Evolutionary conservation across 306 rosid species (phyloP).

Genomic region (Vicia faba): DNA sequence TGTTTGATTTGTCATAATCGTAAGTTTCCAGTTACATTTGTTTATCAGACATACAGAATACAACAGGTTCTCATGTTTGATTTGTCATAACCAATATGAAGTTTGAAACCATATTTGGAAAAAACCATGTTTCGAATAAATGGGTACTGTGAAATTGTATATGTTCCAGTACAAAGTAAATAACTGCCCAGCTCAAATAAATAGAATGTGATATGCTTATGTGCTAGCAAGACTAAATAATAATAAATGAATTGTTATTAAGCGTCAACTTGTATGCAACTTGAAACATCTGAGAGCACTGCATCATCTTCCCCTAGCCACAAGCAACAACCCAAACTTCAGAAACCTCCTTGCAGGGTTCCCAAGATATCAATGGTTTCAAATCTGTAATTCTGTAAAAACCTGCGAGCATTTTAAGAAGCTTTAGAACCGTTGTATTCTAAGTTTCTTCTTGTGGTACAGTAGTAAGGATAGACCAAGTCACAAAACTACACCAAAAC

Average conservation of each 20-base stretch:
- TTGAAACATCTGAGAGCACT: conserved; percentile 10
- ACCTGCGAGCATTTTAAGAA: neutral
- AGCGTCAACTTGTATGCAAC: neutral
- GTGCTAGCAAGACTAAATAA: conserved; percentile 18
- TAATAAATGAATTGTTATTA: conserved; percentile 11
- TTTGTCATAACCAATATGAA: conserved; percentile 1
- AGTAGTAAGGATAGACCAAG: neutral
- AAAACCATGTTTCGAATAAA: neutral
- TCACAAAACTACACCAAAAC: neutral
- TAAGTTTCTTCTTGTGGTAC: neutral
- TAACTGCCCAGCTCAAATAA: conserved; percentile 16
- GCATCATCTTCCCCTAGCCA: neutral
- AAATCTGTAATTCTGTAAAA: conserved; percentile 24
- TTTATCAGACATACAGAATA: neutral
- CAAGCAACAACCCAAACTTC: neutral
- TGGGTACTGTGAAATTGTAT: neutral
- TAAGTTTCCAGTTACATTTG: conserved; percentile 8
- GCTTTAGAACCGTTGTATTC: conserved; percentile 9
- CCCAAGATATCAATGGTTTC: conserved; percentile 5
- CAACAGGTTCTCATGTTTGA: conserved; percentile 8
- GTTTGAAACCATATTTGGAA: neutral
- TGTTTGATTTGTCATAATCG: conserved; percentile 15
- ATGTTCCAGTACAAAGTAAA: conserved; percentile 19
- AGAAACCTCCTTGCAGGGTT: neutral
- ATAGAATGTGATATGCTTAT: neutral